These are phyloP conservation scores for Suillus weaverae DNA, from an alignment of 768 basidiomycete species.

Conservation along the genomic window DNA sequence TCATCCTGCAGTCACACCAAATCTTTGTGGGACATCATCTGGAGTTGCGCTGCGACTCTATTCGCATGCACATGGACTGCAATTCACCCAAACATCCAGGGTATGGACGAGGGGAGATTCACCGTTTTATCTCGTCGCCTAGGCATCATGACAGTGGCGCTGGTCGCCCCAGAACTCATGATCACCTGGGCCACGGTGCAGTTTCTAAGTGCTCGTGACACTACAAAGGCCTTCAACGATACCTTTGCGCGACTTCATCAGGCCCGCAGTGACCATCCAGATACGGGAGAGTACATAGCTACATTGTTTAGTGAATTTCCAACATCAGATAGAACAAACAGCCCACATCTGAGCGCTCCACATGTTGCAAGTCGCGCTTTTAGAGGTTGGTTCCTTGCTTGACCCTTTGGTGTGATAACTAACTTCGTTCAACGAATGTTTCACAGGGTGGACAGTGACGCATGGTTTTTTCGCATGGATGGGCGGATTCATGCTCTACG, in stretches of 20 bases:
- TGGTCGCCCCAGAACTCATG: constrained; percentile 31
- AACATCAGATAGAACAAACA: not conserved
- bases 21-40: constrained; percentile 36
- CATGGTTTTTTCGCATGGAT: constrained; percentile 21
- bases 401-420: not conserved
- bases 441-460: constrained; percentile 3
- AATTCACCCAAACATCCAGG: constrained; percentile 32
- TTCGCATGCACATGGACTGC: constrained; percentile 32
- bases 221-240: not conserved
- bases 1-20: not conserved
- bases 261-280: not conserved
- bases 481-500: constrained; percentile 22
- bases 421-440: not conserved
- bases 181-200: constrained; percentile 29
- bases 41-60: constrained; percentile 28
- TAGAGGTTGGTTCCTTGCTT: not conserved
- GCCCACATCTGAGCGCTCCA: not conserved
- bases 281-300: not conserved
- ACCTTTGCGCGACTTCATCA: not conserved
- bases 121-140: constrained; percentile 4
- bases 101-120: constrained; percentile 11
- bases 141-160: constrained; percentile 17
- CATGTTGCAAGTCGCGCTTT: not conserved
- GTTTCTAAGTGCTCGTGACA: constrained; percentile 17
- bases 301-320: not conserved